Base-by-base conservation (phyloP, 306 rosid species). In the Casuarina glauca region DNA sequence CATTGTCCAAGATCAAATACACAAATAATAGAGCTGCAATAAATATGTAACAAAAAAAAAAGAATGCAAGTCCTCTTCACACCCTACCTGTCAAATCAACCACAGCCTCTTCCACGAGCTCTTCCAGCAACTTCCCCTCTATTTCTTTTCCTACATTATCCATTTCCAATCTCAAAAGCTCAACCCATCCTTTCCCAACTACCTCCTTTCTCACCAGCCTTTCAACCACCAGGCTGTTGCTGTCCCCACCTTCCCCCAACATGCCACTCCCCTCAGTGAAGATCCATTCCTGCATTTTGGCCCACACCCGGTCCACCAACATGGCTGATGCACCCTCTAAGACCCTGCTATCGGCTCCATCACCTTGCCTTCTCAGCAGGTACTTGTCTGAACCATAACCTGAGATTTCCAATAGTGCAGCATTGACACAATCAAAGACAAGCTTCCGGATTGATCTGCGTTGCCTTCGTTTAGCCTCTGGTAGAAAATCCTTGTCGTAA, bases 391-490 rank as follows among this genome's bases (percentile, higher is more conserved):
- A 70, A 32, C 91, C 81, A 81, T 80, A 76, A 72, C 89, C 84
- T 52, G 84, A 73, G 80, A 86, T 77, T 78, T 95, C 99, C 69
- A 85, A 69, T 66, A 96, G 70, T 73, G 85, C 81, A 69, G 82
- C 79, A 86, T 89, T 86, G 41, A 93, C 94, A 55, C 84, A 85
- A 78, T 96, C 99, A 20, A 90, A 96, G 7, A 93, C 86, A 72
- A 96, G 98, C 76, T 88, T 96, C 81, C 89, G 86, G 38, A 73
- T 86, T 70, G 97, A 93, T 57, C 94, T 82, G 60, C 80, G 76
- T 66, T 88, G 90, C 90, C 97, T 89, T 84, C 90, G 85, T 74
- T 84, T 88, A 20, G 93, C 90, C 87, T 89, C 97, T 5, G 84
- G 89, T 72, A 89, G 62, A 67, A 86, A 84, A 78, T 88, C 94